Evolutionary conservation across 495 filamentous ascomycete genomes (phyloP).

Genomic region (Bathelium albidoporum): DNA sequence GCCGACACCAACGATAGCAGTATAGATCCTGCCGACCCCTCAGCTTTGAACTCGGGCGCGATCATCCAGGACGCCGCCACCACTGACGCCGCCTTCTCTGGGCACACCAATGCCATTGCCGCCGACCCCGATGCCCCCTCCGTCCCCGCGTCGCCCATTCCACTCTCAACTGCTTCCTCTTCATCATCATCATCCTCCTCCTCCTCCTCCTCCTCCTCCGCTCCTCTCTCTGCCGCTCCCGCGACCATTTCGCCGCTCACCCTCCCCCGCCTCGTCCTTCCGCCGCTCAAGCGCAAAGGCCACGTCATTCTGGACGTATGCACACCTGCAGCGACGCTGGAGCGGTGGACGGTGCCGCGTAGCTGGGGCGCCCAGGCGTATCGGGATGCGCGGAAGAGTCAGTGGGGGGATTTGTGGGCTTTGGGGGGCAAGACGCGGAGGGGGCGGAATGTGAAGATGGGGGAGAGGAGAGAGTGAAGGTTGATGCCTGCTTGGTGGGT

Average conservation of each 20-base stretch:
- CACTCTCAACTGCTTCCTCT: neutral
- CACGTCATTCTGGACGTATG: conserved; percentile 88
- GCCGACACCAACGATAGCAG: no score
- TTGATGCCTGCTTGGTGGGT: no score
- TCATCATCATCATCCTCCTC: neutral
- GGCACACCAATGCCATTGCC: conserved; percentile 14
- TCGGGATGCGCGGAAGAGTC: conserved; percentile 79
- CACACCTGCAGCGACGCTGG: conserved; percentile 74
- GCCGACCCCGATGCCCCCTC: neutral
- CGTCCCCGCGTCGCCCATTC: neutral
- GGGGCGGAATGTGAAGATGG: conserved; percentile 46
- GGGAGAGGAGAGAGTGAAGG: conserved; percentile 25
- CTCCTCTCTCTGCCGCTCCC: neutral
- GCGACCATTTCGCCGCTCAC: conserved; percentile 46
- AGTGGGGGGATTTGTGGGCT: conserved; percentile 94
- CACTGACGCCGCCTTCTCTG: conserved; percentile 33
- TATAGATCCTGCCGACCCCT: neutral
- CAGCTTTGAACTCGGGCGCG: conserved; percentile 14
- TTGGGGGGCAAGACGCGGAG: conserved; percentile 80
- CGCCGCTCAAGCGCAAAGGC: conserved; percentile 74
- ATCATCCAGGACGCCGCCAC: conserved; percentile 29
- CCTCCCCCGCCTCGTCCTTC: conserved; percentile 66
- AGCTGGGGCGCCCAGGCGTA: conserved; percentile 72
- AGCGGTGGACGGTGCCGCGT: conserved; percentile 85
- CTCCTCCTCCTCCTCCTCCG: neutral